Percentiles rank a stretch among this genome's conserved stretches.
Evolutionary conservation across 352 stramenopile genomes (phyloP).

Genomic region (Phytophthora sojae): DNA sequence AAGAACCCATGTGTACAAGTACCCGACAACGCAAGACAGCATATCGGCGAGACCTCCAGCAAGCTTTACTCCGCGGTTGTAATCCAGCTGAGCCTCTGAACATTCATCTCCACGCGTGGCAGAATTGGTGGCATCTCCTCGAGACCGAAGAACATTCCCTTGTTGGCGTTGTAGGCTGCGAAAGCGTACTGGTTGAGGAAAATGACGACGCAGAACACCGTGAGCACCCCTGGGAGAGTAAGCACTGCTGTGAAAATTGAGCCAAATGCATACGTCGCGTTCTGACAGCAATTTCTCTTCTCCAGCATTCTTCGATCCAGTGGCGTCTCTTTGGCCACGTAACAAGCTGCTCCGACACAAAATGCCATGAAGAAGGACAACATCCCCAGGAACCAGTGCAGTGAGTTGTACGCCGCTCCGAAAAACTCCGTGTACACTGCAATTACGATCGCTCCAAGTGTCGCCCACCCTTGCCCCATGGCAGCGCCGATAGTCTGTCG

Average conservation of each 20-base stretch:
- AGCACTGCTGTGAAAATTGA: slow-evolving; percentile 40
- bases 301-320: slow-evolving; percentile 24
- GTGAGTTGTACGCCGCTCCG: slow-evolving; percentile 52
- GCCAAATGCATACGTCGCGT: slow-evolving; percentile 30
- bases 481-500: slow-evolving; percentile 57
- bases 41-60: slow-evolving; percentile 55
- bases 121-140: slow-evolving; percentile 40
- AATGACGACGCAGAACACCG: slow-evolving; percentile 46
- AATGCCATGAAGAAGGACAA: slow-evolving; percentile 49
- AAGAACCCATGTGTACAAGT: slow-evolving; percentile 56
- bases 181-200: slow-evolving; percentile 62
- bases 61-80: slow-evolving; percentile 51
- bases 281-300: slow-evolving; percentile 26
- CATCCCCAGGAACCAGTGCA: slow-evolving; percentile 66
- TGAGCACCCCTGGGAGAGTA: slow-evolving; percentile 31
- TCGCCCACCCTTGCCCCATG: slow-evolving; percentile 56
- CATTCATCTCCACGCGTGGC: slow-evolving; percentile 46
- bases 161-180: slow-evolving; percentile 65
- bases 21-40: slow-evolving; percentile 48
- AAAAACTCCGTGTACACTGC: slow-evolving; percentile 59
- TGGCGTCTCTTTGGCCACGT: slow-evolving; percentile 42
- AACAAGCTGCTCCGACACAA: slow-evolving; percentile 39
- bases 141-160: slow-evolving; percentile 70
- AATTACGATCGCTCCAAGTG: slow-evolving; percentile 53
- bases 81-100: slow-evolving; percentile 45